Evolutionary conservation across 768 basidiomycete species (phyloP), one percentile per base, ranked within the genome.

Genomic region (Leccinum disarticulatum): DNA sequence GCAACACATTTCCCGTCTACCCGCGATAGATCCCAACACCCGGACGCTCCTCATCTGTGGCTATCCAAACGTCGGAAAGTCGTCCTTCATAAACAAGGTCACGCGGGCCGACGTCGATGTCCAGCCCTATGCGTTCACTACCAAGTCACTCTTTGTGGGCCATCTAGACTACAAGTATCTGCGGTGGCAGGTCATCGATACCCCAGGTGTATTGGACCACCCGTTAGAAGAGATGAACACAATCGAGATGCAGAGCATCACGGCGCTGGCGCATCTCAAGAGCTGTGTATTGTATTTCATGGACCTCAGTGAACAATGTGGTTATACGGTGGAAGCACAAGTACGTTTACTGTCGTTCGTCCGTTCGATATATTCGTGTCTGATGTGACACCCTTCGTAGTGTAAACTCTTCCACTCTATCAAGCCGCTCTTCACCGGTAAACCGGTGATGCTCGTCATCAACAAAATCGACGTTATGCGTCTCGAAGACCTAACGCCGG

Each of bases 151-250:
- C 55, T 98, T 98, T 72, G 92, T 99, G 68, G 97, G 97, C 1
- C 97, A 99, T 77, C 82, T 98, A 72, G 97, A 99, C 76, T 98
- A 99, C 81, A 96, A 95, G 71, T 99, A 99, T 79, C 83, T 99
- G 67, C 87, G 97, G 61, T 99, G 97, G 97, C 97, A 99, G 75
- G 96, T 99, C 54, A 98, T 99, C 68, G 97, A 99, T 81, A 99
- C 97, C 43, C 97, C 97, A 2, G 97, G 97, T 60, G 89, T 99
- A 60, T 83, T 99, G 65, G 97, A 99, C 73, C 97, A 98, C 74
- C 95, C 96, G 2, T 81, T 98, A 33, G 96, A 99, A 76, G 97
- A 99, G 54, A 98, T 99, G 97, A 98, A 98, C 81, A 98, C 95
- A 60, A 99, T 99, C 67, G 97, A 99, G 79, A 99, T 98, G 96